These are phyloP conservation scores for Rhynchosporium graminicola DNA, from an alignment of 2,329 filamentous ascomycete species.

Conservation along the genomic window DNA sequence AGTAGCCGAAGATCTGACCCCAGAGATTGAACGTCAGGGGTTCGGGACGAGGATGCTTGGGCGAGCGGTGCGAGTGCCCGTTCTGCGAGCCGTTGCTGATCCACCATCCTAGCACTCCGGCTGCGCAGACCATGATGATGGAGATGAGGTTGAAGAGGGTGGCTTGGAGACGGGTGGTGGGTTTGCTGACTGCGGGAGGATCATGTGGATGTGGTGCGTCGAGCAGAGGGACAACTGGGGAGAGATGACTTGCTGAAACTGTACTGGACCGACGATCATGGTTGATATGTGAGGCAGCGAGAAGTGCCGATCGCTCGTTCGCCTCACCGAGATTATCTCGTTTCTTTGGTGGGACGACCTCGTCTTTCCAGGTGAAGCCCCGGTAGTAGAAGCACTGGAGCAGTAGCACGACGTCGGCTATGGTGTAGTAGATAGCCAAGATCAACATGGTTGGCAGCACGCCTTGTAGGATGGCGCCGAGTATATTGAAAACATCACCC, in stretches of 20 bases:
- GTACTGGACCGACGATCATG: constrained; percentile 52
- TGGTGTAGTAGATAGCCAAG: constrained; percentile 89
- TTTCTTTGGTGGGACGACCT: constrained; percentile 49
- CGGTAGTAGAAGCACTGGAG: constrained; percentile 95
- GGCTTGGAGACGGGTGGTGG: constrained; percentile 56
- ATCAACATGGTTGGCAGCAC: constrained; percentile 96
- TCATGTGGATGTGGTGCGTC: constrained; percentile 46
- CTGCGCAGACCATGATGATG: constrained; percentile 78
- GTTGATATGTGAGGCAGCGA: constrained; percentile 47
- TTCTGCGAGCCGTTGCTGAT: constrained; percentile 53
- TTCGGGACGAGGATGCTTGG: constrained; percentile 44
- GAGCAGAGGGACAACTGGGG: constrained; percentile 79
- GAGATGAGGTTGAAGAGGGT: constrained; percentile 73
- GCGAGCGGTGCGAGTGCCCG: constrained; percentile 34
- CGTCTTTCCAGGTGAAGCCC: constrained; percentile 70
- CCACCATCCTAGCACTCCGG: constrained; percentile 85
- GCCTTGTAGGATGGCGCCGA: constrained; percentile 87
- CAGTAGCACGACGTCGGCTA: constrained; percentile 86
- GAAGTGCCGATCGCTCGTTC: constrained; percentile 55
- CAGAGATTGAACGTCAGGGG: constrained; percentile 69
- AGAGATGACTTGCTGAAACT: constrained; percentile 68
- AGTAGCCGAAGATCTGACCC: constrained; percentile 91
- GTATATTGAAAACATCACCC: constrained; percentile 95
- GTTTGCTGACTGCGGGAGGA: constrained; percentile 46
- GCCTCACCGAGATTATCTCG: constrained; percentile 43